phyloP scores from a whole-genome alignment of 352 stramenopile genomes.

The Thalassiosira livingstoniorum region DNA sequence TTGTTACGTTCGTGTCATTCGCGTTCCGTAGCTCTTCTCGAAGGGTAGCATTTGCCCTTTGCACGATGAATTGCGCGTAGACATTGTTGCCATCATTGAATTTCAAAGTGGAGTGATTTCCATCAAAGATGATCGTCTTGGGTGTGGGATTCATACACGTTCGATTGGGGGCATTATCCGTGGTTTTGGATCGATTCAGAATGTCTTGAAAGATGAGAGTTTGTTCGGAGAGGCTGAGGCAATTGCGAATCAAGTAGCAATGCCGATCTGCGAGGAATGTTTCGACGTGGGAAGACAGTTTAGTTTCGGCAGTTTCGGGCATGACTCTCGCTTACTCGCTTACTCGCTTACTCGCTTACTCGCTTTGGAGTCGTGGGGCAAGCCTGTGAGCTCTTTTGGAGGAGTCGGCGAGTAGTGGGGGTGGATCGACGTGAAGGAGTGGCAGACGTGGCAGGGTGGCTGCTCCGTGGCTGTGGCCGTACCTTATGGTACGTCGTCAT shows the following conservation, averaged over 20 bases:
- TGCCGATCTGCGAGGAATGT: too few relatives aligned
- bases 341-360: too few relatives aligned
- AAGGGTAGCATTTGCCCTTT: background rate
- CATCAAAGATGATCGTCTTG: conserved; percentile 10
- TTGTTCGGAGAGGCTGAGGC: background rate
- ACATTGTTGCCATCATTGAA: conserved; percentile 6
- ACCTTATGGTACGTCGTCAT: too few relatives aligned
- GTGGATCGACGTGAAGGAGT: too few relatives aligned
- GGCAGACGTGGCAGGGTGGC: too few relatives aligned
- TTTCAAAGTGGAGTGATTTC: conserved; percentile 2
- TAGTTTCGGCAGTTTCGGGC: too few relatives aligned
- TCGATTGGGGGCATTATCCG: background rate
- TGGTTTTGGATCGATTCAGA: background rate
- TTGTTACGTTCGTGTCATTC: background rate
- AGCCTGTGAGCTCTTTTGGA: too few relatives aligned
- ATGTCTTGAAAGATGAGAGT: conserved; percentile 1
- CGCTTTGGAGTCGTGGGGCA: too few relatives aligned
- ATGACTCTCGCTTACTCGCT: too few relatives aligned
- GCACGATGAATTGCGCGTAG: background rate
- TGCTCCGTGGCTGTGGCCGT: too few relatives aligned
- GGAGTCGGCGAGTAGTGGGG: too few relatives aligned
- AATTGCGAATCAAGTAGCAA: conserved; percentile 12
- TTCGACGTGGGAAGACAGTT: too few relatives aligned
- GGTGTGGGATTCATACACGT: conserved; percentile 3
- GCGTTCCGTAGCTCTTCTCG: background rate